Conservation (phyloP, 768 basidiomycete species). For the Rickenella mellea region DNA sequence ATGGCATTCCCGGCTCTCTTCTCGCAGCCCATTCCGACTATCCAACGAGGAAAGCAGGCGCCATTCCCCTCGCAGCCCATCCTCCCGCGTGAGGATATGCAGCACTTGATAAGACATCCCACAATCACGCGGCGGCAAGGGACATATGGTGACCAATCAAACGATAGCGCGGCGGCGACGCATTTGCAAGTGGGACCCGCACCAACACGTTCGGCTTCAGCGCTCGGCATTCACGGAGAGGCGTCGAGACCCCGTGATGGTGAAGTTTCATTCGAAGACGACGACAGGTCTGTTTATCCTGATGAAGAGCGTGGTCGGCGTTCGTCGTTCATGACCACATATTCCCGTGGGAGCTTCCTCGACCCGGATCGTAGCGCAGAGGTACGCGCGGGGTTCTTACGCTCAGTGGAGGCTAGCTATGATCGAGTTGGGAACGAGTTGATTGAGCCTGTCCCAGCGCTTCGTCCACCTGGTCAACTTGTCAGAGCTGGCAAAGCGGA, state of each 20-base stretch:
- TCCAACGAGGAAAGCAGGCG: conserved; percentile 34
- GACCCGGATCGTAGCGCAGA: conserved; percentile 43
- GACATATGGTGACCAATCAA: too few relatives aligned
- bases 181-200: too few relatives aligned
- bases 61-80: conserved; percentile 43
- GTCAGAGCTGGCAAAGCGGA: too few relatives aligned
- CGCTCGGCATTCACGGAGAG: too few relatives aligned
- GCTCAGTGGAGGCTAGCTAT: conserved; percentile 45
- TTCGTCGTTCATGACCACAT: conserved; percentile 30
- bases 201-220: too few relatives aligned
- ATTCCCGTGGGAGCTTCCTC: conserved; percentile 43
- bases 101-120: too few relatives aligned
- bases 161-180: too few relatives aligned
- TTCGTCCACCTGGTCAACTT: too few relatives aligned
- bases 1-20: too few relatives aligned
- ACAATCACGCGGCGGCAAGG: too few relatives aligned
- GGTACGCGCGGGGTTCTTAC: conserved; percentile 39
- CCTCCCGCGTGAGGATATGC: conserved; percentile 14
- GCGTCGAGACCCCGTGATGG: conserved; percentile 1
- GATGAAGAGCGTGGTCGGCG: conserved; percentile 20
- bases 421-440: conserved; percentile 26
- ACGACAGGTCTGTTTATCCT: conserved; percentile 17
- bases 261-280: conserved; percentile 5
- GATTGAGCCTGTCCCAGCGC: conserved; percentile 36
- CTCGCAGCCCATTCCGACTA: conserved; percentile 8